Evolutionary conservation across 2,329 filamentous ascomycete genomes (phyloP), one percentile per base, ranked within the genome.

Genomic region (Tolypocladium tropicale): DNA sequence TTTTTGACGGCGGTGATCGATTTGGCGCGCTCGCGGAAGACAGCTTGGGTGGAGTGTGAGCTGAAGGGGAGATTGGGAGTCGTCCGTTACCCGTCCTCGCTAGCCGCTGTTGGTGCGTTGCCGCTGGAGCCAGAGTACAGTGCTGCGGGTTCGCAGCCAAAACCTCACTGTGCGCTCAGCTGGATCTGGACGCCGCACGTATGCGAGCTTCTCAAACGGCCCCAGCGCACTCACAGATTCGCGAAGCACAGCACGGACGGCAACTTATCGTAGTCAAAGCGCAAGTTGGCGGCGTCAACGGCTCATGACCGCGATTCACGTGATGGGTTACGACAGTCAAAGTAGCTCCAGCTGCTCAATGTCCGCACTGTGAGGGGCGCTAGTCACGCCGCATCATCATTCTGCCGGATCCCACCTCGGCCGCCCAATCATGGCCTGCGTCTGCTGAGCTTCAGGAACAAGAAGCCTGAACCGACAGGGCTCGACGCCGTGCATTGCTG

Each of bases 291-390:
- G 56, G 56, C 60, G 50, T 54, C 37, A 56, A 57, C 59, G 63
- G 63, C 64, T 68, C 65, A 69, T 66, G 67, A 69, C 60, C 57
- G 60, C 30, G 53, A 55, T 64, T 62, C 70, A 72, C 70, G 70
- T 72, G 70, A 72, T 64, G 58, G 7, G n/a, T 46, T 53, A 39
- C 46, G 55, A 69, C 68, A 68, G 68, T 70, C 48, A 4, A 14
- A 33, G 43, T 28, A 37, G 9, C 4, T n/a, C 5, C n/a, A 23
- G 4, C 9, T 3, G n/a, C 10, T 7, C 7, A 1, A 23, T 10
- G 6, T 7, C 3, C 14, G 34, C 60, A 70, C 68, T 69, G 67
- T 70, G 62, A 54, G 59, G 52, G 50, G 34, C 63, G 39, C 16
- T 28, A 12, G n/a, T 57, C 56, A 58, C 6, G 12, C 14, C 60